Evolutionary conservation across 495 filamentous ascomycete species (phyloP), one percentile per base, ranked within the genome.

Genomic region (Talaromyces liani): DNA sequence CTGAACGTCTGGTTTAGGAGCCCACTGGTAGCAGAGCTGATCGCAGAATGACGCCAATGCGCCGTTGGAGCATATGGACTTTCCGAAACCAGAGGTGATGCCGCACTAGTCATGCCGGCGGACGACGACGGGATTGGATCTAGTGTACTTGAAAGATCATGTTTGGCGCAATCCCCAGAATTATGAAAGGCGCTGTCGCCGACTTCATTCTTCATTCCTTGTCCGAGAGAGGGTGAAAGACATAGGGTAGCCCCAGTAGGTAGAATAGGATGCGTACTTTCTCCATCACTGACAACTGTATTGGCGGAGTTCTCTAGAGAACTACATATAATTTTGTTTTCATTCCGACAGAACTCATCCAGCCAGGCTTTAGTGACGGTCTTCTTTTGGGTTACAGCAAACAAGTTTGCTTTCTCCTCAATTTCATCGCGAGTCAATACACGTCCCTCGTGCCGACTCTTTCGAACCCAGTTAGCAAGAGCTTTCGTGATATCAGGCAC

Each of bases 301-400:
- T 86, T 85, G 47, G 69, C 67, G 7, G 91, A 92, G n/a, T 85
- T 83, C 70, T 91, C 88, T 36, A 86, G 83, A 55, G 88, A 85
- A 65, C 82, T 83, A 0, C 85, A 81, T 25, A 84, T 82, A 47
- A 84, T 79, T 25, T 95, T 81, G 61, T 88, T 87, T 73, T 98
- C 91, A 73, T 93, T 97, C 64, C 89, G 85, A 79, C 97, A 96
- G 80, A 98, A 98, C 71, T 95, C 96, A 72, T 97, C 93, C 58
- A 98, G 82, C 92, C 93, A 97, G 64, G 81, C 84, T 6, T 86
- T 74, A 64, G 83, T 92, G 66, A 88, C 87, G 36, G 87, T 82
- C 72, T 93, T 91, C 58, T 88, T n/a, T 79, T 61, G 85, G 29
- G 89, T 90, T 24, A 82, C 88, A 20, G 91, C 90, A 71, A 98